phyloP scores from a whole-genome alignment of 768 basidiomycete species.

The Exsudoporus frostii region DNA sequence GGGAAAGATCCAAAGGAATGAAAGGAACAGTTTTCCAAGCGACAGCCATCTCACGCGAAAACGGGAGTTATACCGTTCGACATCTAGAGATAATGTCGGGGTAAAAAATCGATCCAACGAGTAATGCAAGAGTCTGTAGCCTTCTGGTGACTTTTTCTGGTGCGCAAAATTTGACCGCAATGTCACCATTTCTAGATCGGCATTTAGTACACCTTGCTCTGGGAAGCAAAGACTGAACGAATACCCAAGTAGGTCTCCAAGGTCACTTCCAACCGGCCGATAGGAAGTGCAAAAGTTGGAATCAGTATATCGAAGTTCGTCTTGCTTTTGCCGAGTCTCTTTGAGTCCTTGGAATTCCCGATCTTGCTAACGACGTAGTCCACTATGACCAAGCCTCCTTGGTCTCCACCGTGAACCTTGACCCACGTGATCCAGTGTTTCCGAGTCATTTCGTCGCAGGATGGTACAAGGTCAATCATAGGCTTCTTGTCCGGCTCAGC shows the following conservation, averaged over 20 bases:
- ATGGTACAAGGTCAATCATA: slow-evolving; percentile 35
- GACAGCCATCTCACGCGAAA: slow-evolving; percentile 9
- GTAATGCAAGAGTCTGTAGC: slow-evolving; percentile 52
- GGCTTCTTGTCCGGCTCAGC: slow-evolving; percentile 35
- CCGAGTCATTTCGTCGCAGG: slow-evolving; percentile 52
- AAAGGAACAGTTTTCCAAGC: slow-evolving; percentile 12
- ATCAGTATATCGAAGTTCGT: slow-evolving; percentile 48
- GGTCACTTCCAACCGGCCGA: slow-evolving; percentile 62
- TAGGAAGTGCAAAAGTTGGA: slow-evolving; percentile 70
- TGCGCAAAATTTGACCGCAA: slow-evolving; percentile 57
- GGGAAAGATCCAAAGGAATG: slow-evolving; percentile 16
- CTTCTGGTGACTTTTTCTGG: slow-evolving; percentile 39
- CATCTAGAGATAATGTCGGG: slow-evolving; percentile 46
- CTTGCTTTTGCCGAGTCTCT: slow-evolving; percentile 33
- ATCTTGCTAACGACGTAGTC: slow-evolving; percentile 59
- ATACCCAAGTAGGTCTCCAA: slow-evolving; percentile 54
- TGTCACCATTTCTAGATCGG: slow-evolving; percentile 43
- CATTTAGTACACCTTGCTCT: slow-evolving; percentile 5
- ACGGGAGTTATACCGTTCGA: slow-evolving; percentile 5
- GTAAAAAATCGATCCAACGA: slow-evolving; percentile 56
- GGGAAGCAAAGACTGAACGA: slow-evolving; percentile 14
- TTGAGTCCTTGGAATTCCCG: slow-evolving; percentile 17
- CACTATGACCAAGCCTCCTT: slow-evolving; percentile 50
- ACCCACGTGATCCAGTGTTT: slow-evolving; percentile 68
- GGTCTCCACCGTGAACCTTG: slow-evolving; percentile 52